A percentile compares a stretch with the other conserved stretches of the same genome.
phyloP scores from a whole-genome alignment of 805 yeast genomes.

The Pichia occidentalis region DNA sequence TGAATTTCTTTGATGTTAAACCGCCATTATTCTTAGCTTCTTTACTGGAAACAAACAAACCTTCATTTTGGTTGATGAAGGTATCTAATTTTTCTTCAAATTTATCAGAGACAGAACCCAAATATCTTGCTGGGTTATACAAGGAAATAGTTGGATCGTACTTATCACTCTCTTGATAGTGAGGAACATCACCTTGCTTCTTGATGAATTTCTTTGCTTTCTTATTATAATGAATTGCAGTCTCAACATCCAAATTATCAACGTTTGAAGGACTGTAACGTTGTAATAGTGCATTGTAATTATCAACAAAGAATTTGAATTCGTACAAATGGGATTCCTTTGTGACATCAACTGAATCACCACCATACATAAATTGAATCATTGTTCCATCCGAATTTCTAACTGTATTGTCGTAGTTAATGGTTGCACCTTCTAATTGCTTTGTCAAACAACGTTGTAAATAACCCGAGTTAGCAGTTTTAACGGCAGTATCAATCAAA shows the following conservation, averaged over 20 bases:
- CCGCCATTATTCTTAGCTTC: constrained; percentile 41
- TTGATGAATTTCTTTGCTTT: constrained; percentile 67
- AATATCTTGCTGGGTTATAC: constrained; percentile 80
- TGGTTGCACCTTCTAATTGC: constrained; percentile 95
- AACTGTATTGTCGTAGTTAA: constrained; percentile 89
- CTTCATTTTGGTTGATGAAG: constrained; percentile 52
- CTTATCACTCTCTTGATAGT: constrained; percentile 52
- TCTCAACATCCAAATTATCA: constrained; percentile 74
- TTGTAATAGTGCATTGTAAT: constrained; percentile 76
- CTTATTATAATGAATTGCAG: constrained; percentile 75
- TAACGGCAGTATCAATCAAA: constrained; percentile 97
- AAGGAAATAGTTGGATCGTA: constrained; percentile 86
- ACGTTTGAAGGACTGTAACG: constrained; percentile 80
- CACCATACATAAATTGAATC: constrained; percentile 94
- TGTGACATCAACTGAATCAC: constrained; percentile 91
- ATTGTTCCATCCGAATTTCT: constrained; percentile 93
- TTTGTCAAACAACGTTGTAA: constrained; percentile 97
- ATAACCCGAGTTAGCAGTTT: constrained; percentile 97
- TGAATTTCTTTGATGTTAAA: constrained; percentile 73
- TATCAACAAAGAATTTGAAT: constrained; percentile 87
- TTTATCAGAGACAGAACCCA: constrained; percentile 89
- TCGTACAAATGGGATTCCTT: constrained; percentile 92
- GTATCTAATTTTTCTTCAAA: constrained; percentile 76
- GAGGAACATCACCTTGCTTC: constrained; percentile 58
- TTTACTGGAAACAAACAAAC: constrained; percentile 49